Base-by-base conservation (phyloP, 805 yeast species). In the Cyberlindnera americana region DNA sequence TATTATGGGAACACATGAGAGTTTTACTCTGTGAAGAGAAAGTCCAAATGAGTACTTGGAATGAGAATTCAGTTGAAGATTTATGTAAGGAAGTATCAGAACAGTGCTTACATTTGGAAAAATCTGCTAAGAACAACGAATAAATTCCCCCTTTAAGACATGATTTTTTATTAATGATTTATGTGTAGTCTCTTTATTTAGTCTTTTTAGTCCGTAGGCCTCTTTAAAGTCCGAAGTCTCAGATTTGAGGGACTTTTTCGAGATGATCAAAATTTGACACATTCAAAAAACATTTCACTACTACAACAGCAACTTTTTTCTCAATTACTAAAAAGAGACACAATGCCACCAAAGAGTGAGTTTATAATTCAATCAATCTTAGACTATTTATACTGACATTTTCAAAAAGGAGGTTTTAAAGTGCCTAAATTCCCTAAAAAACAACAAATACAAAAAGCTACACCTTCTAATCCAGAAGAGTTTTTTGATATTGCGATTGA, bases 401-500 rank as follows among this genome's bases (percentile, higher is more conserved):
- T 29, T 13, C 15, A 17, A n/a, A 18, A 11, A 10, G 24, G 23
- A 19, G 4, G 31, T 43, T 38, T 42, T 36, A 48, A 28, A 36
- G 19, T 44, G 2, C 52, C 53, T 11, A 43, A 37, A 15, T 22
- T 50, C 23, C 40, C 58, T 4, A 46, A 40, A 19, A 46, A 47
- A 38, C 42, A 34, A 34, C 26, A 36, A 7, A 8, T 24, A 31
- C 22, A 35, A 25, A 16, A 35, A 15, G 26, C 50, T 19, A 29
- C 29, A 4, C 52, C 54, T n/a, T 7, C 22, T n/a, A 56, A 61
- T 5, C 69, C 78, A 0, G 76, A 73, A 23, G 86, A 78, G 4
- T 70, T 52, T 37, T 65, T 80, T n/a, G 78, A 74, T 23, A 62
- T 62, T 36, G 91, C 79, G 1, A 67, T 79, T 1, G 65, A 64